Percentiles rank a stretch among this genome's conserved stretches.
phyloP scores from a whole-genome alignment of 345 rosid species.

The Cochlearia excelsa region DNA sequence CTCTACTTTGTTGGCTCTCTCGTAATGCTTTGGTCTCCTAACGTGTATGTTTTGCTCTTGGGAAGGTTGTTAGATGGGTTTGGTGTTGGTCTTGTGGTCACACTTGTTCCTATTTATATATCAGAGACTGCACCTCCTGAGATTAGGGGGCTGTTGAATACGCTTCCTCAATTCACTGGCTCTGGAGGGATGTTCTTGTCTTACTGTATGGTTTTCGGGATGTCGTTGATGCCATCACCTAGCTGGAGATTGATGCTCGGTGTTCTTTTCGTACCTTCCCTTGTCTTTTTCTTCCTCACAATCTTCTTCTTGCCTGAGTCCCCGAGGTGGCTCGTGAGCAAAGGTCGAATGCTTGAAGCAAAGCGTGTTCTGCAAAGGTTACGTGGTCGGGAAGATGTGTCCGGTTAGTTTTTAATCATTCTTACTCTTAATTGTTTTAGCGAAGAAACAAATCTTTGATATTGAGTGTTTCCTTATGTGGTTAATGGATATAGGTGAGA shows the following conservation, averaged over 20 bases:
- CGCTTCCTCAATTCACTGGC: constrained; percentile 94
- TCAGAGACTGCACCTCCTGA: constrained; percentile 98
- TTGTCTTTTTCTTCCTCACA: constrained; percentile 55
- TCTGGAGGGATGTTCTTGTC: constrained; percentile 90
- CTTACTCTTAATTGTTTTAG: neutral
- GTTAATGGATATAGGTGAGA: constrained; percentile 83
- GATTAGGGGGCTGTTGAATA: constrained; percentile 77
- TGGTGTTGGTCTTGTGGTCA: constrained; percentile 88
- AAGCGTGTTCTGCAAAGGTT: constrained; percentile 76
- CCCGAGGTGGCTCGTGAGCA: constrained; percentile 97
- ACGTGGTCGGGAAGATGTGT: constrained; percentile 79
- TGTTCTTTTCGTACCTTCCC: constrained; percentile 78
- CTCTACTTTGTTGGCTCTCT: constrained; percentile 74
- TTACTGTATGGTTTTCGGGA: constrained; percentile 86
- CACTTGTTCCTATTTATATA: constrained; percentile 86
- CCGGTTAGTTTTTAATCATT: constrained; percentile 54
- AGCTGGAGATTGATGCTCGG: constrained; percentile 99
- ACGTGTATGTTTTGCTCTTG: constrained; percentile 69
- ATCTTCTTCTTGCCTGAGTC: constrained; percentile 88
- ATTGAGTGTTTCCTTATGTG: constrained; percentile 18
- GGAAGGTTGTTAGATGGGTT: constrained; percentile 93
- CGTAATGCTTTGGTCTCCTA: constrained; percentile 93
- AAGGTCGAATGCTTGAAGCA: constrained; percentile 91
- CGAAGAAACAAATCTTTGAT: neutral
- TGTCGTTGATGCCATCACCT: constrained; percentile 69